A percentile compares a stretch with the other conserved stretches of the same genome.
These are phyloP conservation scores for Pseudocercospora fijiensis DNA, from an alignment of 2,329 filamentous ascomycete genomes.

Conservation along the genomic window DNA sequence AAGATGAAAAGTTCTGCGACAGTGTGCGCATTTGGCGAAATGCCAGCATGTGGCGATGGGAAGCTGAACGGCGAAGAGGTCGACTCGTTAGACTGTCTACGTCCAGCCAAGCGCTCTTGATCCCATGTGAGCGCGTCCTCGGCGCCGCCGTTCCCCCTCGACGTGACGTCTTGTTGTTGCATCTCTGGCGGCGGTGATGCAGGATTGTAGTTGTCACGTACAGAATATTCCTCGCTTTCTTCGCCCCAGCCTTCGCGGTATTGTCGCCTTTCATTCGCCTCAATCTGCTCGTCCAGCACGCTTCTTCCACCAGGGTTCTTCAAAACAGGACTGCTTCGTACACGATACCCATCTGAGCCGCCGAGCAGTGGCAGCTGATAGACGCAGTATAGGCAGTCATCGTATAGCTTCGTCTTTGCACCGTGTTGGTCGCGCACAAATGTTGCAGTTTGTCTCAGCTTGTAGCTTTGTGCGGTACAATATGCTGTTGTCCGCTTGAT, in stretches of 20 bases:
- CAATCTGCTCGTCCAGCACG: constrained; percentile 90
- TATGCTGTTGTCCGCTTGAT: constrained; percentile 90
- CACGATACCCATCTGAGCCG: constrained; percentile 79
- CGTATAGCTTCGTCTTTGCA: constrained; percentile 92
- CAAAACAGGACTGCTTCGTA: constrained; percentile 85
- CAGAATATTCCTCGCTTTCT: constrained; percentile 65
- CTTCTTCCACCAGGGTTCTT: constrained; percentile 93
- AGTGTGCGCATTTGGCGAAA: constrained; percentile 69
- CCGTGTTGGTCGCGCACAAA: constrained; percentile 86
- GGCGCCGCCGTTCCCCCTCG: constrained; percentile 16
- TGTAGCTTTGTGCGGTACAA: constrained; percentile 92
- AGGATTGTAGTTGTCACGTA: constrained; percentile 30
- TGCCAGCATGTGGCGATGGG: constrained; percentile 53
- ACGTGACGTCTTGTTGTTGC: constrained; percentile 16
- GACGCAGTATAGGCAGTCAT: constrained; percentile 93
- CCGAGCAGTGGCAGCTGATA: constrained; percentile 89
- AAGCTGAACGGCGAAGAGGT: constrained; percentile 42
- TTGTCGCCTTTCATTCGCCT: constrained; percentile 83
- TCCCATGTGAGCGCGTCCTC: constrained; percentile 22
- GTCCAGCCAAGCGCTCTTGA: constrained; percentile 21
- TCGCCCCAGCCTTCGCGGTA: constrained; percentile 91
- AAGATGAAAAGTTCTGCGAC: constrained; percentile 97
- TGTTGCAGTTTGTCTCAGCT: constrained; percentile 80
- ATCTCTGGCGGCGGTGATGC: constrained; percentile 20
- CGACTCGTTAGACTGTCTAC: constrained; percentile 29